Percentiles rank a stretch among this genome's conserved stretches.
Conservation (phyloP, 257 asterid genomes). For the Capsicum rhomboideum region DNA sequence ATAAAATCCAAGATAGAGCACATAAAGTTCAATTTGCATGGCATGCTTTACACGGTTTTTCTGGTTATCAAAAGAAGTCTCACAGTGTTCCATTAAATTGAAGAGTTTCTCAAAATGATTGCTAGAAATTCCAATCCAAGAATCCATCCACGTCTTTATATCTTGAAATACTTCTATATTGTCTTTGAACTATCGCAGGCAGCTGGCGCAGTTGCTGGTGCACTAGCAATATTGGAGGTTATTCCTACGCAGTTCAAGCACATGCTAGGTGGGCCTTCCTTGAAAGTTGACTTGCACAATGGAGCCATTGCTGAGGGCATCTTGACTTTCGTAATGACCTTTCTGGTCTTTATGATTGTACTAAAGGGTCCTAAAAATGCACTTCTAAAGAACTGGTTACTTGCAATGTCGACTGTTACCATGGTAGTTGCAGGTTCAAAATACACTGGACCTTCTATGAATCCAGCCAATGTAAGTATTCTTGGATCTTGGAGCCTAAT, state of each 20-base stretch:
- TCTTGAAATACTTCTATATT: not conserved
- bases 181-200: constrained; percentile 39
- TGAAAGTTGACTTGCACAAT: constrained; percentile 75
- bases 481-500: not conserved
- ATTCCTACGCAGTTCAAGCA: constrained; percentile 70
- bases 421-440: constrained; percentile 59
- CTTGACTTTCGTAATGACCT: constrained; percentile 59
- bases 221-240: constrained; percentile 50
- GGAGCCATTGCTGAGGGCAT: constrained; percentile 93
- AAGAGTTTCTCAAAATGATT: not conserved
- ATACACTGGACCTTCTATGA: constrained; percentile 94
- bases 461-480: constrained; percentile 83
- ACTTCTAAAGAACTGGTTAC: constrained; percentile 56
- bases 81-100: not conserved
- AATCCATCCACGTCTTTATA: not conserved
- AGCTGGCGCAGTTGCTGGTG: constrained; percentile 84
- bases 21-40: not conserved
- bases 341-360: constrained; percentile 52
- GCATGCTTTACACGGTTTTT: not conserved
- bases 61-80: not conserved
- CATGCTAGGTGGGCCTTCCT: constrained; percentile 71
- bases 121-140: not conserved
- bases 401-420: constrained; percentile 56
- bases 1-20: not conserved
- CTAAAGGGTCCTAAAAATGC: constrained; percentile 62